Evolutionary conservation across 31 red algal species (phyloP).

Genomic region (Porphyra umbilicalis): DNA sequence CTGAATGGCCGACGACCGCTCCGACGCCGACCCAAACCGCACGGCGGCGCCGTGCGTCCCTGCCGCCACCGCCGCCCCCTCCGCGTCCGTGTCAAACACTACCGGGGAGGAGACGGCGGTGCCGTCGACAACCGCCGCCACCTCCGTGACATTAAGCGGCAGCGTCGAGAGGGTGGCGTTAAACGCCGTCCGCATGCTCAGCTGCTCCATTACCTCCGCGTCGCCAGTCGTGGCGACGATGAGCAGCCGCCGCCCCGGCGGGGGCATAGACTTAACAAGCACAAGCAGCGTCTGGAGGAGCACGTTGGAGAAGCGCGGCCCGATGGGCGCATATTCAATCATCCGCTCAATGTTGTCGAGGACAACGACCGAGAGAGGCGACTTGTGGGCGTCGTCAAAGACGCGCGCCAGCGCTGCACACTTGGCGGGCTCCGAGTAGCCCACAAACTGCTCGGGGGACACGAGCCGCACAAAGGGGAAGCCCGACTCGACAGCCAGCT

Average conservation of each 20-base stretch:
- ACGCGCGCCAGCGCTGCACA: constrained; percentile 84
- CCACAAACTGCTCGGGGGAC: constrained; percentile 87
- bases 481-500: constrained; percentile 88
- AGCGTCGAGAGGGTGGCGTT: constrained; percentile 69
- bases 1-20: constrained; percentile 45
- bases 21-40: constrained; percentile 36
- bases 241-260: constrained; percentile 75
- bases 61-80: neutral
- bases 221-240: constrained; percentile 85
- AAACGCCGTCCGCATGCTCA: constrained; percentile 75
- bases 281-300: constrained; percentile 94
- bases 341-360: constrained; percentile 96
- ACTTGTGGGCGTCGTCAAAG: constrained; percentile 99
- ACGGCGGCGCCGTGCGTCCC: neutral
- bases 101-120: constrained; percentile 7
- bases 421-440: constrained; percentile 88
- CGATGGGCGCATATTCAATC: constrained; percentile 97
- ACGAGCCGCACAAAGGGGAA: constrained; percentile 97
- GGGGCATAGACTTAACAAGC: constrained; percentile 83
- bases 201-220: constrained; percentile 58
- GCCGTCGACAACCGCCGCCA: constrained; percentile 48
- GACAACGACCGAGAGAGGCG: constrained; percentile 81
- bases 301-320: constrained; percentile 88
- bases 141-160: constrained; percentile 33
- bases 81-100: constrained; percentile 21